These are phyloP conservation scores for Stylosanthes scabra DNA, from an alignment of 331 rosid species.

Conservation along the genomic window DNA sequence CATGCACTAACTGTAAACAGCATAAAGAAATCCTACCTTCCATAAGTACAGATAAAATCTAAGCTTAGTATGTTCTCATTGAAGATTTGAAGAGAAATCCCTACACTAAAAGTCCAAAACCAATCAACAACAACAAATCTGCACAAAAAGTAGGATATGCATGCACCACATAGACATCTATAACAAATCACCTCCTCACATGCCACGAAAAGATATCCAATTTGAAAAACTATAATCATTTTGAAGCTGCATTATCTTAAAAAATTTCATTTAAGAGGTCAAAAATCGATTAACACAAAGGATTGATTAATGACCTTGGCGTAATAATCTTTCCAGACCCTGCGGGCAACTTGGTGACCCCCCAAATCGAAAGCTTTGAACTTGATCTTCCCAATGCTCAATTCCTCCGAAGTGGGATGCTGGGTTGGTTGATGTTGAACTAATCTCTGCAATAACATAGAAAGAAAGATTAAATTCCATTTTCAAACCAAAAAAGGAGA, in stretches of 20 bases:
- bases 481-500: background rate
- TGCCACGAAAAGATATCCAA: background rate
- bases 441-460: constrained; percentile 41
- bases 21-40: background rate
- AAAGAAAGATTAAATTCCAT: background rate
- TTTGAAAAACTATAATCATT: background rate
- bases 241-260: background rate
- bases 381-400: constrained; percentile 59
- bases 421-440: constrained; percentile 58
- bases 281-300: background rate
- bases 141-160: background rate
- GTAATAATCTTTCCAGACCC: constrained; percentile 53
- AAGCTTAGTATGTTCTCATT: constrained; percentile 3
- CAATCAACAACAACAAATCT: constrained; percentile 12
- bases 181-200: background rate
- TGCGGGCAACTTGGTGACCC: constrained; percentile 54
- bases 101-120: constrained; percentile 1
- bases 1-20: background rate
- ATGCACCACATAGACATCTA: background rate
- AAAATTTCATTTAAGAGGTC: background rate
- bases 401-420: constrained; percentile 57
- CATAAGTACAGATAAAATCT: background rate
- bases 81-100: constrained; percentile 1
- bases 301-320: constrained; percentile 37
- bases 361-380: constrained; percentile 60